A percentile compares a stretch with the other conserved stretches of the same genome.
Evolutionary conservation across 2,329 filamentous ascomycete genomes (phyloP).

Genomic region (Pyrenophora teres): DNA sequence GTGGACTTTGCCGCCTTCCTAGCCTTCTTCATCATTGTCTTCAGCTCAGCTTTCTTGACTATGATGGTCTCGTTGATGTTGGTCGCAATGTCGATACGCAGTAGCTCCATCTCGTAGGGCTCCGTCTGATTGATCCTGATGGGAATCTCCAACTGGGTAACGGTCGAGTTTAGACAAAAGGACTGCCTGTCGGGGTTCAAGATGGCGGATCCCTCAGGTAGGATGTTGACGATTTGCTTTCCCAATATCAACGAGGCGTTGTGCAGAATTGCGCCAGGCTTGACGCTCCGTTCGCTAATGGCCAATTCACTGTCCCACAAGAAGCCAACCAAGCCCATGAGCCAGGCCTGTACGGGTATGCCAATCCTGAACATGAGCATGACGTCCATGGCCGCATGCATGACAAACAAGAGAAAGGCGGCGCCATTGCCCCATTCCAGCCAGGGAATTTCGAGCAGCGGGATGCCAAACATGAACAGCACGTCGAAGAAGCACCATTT

Average conservation of each 20-base stretch:
- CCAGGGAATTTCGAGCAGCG: slow-evolving; percentile 92
- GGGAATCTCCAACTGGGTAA: slow-evolving; percentile 69
- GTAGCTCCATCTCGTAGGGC: slow-evolving; percentile 85
- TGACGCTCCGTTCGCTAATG: slow-evolving; percentile 91
- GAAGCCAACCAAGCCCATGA: slow-evolving; percentile 74
- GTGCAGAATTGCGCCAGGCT: slow-evolving; percentile 82
- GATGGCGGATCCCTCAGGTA: slow-evolving; percentile 91
- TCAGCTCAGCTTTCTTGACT: slow-evolving; percentile 74
- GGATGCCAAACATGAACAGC: slow-evolving; percentile 83
- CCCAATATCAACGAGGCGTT: slow-evolving; percentile 93
- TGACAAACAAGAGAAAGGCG: slow-evolving; percentile 70
- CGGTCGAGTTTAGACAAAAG: slow-evolving; percentile 76
- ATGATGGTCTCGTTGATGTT: slow-evolving; percentile 79
- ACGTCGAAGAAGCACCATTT: slow-evolving; percentile 94
- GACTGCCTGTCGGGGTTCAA: slow-evolving; percentile 81
- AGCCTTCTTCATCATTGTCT: slow-evolving; percentile 72
- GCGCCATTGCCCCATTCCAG: slow-evolving; percentile 83
- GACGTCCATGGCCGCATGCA: slow-evolving; percentile 75
- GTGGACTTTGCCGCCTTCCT: slow-evolving; percentile 61
- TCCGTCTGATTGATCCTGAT: slow-evolving; percentile 93
- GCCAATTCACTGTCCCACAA: slow-evolving; percentile 92
- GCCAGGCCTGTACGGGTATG: slow-evolving; percentile 73
- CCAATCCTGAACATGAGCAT: slow-evolving; percentile 93
- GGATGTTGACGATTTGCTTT: slow-evolving; percentile 95
- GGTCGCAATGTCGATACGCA: slow-evolving; percentile 82